phyloP scores from a whole-genome alignment of 352 stramenopile genomes.

The Globisporangium acanthophoron region DNA sequence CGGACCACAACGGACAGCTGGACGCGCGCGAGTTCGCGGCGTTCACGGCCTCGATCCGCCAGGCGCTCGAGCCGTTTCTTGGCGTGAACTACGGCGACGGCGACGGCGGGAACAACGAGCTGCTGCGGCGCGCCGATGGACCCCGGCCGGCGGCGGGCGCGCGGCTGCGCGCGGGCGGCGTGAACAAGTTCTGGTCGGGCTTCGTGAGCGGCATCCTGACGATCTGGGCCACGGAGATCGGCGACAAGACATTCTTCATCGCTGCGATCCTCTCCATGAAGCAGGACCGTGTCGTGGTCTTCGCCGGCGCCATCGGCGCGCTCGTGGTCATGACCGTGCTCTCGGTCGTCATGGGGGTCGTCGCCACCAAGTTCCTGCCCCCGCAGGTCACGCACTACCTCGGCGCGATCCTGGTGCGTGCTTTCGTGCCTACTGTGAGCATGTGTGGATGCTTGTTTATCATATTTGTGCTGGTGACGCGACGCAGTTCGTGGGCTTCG shows the following conservation, averaged over 20 bases:
- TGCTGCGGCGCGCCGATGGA: slow-evolving; percentile 6
- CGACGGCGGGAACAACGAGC: slow-evolving; percentile 14
- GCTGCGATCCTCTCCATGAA: slow-evolving; percentile 97
- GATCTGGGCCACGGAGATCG: slow-evolving; percentile 98
- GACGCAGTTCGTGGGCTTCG: slow-evolving; percentile 96
- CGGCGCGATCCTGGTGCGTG: slow-evolving; percentile 79
- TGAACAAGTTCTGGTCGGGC: slow-evolving; percentile 84
- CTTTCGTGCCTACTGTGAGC: too few relatives aligned
- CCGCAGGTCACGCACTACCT: slow-evolving; percentile 95
- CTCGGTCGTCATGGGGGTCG: slow-evolving; percentile 95
- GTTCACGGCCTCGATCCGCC: slow-evolving; percentile 51
- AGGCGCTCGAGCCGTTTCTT: slow-evolving; percentile 48
- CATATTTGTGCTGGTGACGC: neutral
- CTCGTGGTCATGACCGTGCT: slow-evolving; percentile 97
- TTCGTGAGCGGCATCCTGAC: slow-evolving; percentile 90
- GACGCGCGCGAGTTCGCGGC: slow-evolving; percentile 59
- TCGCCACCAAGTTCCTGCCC: slow-evolving; percentile 94
- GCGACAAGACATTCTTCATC: slow-evolving; percentile 99
- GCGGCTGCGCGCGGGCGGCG: slow-evolving; percentile 30
- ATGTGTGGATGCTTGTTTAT: neutral
- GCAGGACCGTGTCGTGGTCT: slow-evolving; percentile 93
- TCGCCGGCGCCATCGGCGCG: slow-evolving; percentile 92
- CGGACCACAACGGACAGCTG: slow-evolving; percentile 65
- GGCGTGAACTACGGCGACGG: neutral
- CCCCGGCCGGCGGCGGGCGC: slow-evolving; percentile 4